Evolutionary conservation across 1,284 basidiomycete genomes (phyloP).

Genomic region (Austroboletus niveus): DNA sequence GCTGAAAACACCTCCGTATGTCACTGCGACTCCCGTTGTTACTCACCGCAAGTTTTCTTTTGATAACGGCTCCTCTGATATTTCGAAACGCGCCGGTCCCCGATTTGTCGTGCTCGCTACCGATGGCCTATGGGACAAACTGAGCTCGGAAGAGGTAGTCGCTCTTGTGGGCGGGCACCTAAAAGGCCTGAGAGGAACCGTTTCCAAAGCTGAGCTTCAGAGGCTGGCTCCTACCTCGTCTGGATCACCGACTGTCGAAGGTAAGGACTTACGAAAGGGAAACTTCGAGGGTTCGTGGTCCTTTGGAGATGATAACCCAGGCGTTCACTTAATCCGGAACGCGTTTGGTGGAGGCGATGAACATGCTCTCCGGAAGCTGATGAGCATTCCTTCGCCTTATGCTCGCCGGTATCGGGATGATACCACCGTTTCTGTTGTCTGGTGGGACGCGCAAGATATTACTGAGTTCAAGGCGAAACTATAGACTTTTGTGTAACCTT

Average conservation of each 20-base stretch:
- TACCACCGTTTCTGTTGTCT: slow-evolving; percentile 86
- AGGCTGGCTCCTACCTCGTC: slow-evolving; percentile 52
- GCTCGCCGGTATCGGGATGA: slow-evolving; percentile 85
- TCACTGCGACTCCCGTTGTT: slow-evolving; percentile 88
- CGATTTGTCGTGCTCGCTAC: slow-evolving; percentile 88
- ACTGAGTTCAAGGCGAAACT: slow-evolving; percentile 40
- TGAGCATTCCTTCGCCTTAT: slow-evolving; percentile 86
- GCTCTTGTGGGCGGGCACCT: slow-evolving; percentile 86
- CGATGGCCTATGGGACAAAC: slow-evolving; percentile 93
- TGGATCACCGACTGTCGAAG: slow-evolving; percentile 59
- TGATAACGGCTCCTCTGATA: slow-evolving; percentile 20
- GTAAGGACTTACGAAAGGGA: slow-evolving; percentile 50
- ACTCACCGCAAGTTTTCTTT: slow-evolving; percentile 71
- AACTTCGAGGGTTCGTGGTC: slow-evolving; percentile 61
- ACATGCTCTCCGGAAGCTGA: slow-evolving; percentile 59
- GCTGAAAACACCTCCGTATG: slow-evolving; percentile 92
- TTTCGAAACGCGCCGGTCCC: slow-evolving; percentile 33
- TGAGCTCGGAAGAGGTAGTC: slow-evolving; percentile 95
- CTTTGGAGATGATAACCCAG: slow-evolving; percentile 85
- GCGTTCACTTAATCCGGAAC: slow-evolving; percentile 92
- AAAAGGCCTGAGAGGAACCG: slow-evolving; percentile 62
- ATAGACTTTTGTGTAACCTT: slow-evolving; percentile 16
- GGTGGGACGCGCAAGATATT: slow-evolving; percentile 66
- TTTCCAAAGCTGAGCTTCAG: slow-evolving; percentile 58
- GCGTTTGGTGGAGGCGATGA: slow-evolving; percentile 88